Base-by-base conservation (phyloP, 306 rosid genomes). In the Cicer arietinum region DNA sequence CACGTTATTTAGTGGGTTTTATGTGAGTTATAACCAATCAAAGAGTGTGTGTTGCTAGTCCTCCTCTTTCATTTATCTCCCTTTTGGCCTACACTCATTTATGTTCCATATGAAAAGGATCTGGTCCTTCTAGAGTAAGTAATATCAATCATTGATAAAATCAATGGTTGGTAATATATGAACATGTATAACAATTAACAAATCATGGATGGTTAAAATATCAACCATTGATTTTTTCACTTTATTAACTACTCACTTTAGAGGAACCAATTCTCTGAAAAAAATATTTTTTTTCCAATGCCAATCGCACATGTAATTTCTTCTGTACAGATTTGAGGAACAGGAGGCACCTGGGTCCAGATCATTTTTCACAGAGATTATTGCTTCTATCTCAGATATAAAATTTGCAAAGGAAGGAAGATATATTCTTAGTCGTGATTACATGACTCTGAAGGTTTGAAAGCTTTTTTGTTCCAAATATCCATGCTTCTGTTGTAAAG, bases 401-500 rank as follows among this genome's bases (percentile, higher is more conserved):
- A 95, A 95, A 82, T 95, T 95, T 62, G 98, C 89, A 70, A 95
- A 83, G 89, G 91, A 85, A 56, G 99, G 99, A 77, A 89, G 99
- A 92, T 83, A 90, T 59, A 84, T 95, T 85, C 92, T 95, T 59
- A 92, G 99, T 80, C 99, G 99, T 43, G 99, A 95, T 85, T 95
- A 95, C 90, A 95, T 95, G 99, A 88, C 98, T 74, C 90, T 95
- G 18, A 95, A 95, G 99, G 99, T 95, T 83, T 59, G 87, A 77
- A 16, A 17, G 71, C 69, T 76, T 44, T 48, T 39, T 71, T 14
- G 40, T 84, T 79, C 56, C 37, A 4, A 11, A 61, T 59, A 65
- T 72, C 57, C 71, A 6, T 41, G 69, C 44, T 81, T 74, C 13
- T 42, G 47, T 72, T 17, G 10, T 47, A 20, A 66, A 75, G 50